A percentile compares a stretch with the other conserved stretches of the same genome.
Conservation (phyloP, 2,329 filamentous ascomycete genomes). For the Colletotrichum salicis region DNA sequence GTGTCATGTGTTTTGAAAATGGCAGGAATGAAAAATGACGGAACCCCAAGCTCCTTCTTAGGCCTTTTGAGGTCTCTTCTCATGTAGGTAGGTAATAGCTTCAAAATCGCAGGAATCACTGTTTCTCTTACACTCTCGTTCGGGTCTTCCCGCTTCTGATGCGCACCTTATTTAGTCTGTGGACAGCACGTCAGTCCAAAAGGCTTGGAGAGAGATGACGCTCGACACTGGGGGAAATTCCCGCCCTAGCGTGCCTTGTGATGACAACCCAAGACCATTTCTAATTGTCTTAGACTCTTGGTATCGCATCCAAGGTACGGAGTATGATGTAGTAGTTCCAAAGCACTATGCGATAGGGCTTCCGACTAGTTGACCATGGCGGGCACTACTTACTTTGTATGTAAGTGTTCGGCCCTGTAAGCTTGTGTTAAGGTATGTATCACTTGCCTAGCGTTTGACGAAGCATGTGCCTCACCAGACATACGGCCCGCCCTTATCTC, state of each 20-base stretch:
- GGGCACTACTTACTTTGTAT: too few species aligned
- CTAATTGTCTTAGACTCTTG: background rate
- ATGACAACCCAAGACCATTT: conserved; percentile 5
- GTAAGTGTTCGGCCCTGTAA: background rate
- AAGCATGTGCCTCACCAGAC: background rate
- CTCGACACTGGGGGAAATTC: background rate
- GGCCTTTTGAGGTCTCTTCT: too few species aligned
- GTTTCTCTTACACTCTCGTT: background rate
- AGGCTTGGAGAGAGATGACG: background rate
- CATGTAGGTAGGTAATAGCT: too few species aligned
- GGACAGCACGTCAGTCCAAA: background rate
- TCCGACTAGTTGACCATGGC: background rate
- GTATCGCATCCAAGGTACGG: background rate
- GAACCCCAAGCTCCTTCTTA: too few species aligned
- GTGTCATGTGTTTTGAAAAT: background rate
- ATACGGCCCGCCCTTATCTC: background rate
- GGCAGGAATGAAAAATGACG: background rate
- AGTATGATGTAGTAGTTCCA: background rate
- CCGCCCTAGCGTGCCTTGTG: conserved; percentile 30
- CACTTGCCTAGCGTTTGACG: background rate
- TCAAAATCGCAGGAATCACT: background rate
- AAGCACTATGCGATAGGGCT: conserved; percentile 5
- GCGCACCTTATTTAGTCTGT: background rate
- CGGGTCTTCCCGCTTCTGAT: background rate
- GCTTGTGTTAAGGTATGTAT: background rate